Base-by-base conservation (phyloP, 257 asterid species). In the Henckelia pumila region DNA sequence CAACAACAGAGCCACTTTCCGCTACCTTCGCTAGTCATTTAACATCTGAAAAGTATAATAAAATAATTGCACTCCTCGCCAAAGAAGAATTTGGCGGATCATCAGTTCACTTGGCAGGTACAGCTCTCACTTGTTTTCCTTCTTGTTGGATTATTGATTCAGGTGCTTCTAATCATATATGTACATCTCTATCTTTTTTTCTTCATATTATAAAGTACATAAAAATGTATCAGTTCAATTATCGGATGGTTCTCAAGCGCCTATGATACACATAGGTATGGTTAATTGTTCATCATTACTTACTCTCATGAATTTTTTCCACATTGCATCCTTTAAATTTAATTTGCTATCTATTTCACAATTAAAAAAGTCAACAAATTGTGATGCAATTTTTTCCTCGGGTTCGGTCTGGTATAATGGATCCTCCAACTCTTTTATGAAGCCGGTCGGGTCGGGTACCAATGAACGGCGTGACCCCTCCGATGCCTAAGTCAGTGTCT, bases 61-160 rank as follows among this genome's bases (percentile, higher is more conserved):
- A 23, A 17, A 20, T 68, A 7, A 17, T 69, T 25, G 25, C 19
- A 10, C 26, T 69, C 26, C 25, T 58, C 7, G 17, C 66, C 59
- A 69, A 59, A 59, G 47, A 40, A 1, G 66, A 69, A 35, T 40
- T 11, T 20, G n/a, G 28, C 59, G 59, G 66, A 35, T 49, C 73
- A 9, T 59, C 25, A 14, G 66, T 7, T 20, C 57, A 37, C 23
- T 25, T 69, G 7, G 73, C 67, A 37, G 19, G 67, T 59, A 69
- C 59, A 7, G 6, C n/a, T 58, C 32, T 59, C 19, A 6, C 49
- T n/a, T n/a, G n/a, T n/a, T n/a, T n/a, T n/a, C n/a, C n/a, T n/a
- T n/a, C n/a, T n/a, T n/a, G n/a, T n/a, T n/a, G n/a, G n/a, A n/a
- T n/a, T n/a, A n/a, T n/a, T n/a, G n/a, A n/a, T n/a, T n/a, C n/a